Percentiles rank a stretch among this genome's conserved stretches.
Evolutionary conservation across 805 yeast genomes (phyloP).

Genomic region (Martiniozyma abietophila): DNA sequence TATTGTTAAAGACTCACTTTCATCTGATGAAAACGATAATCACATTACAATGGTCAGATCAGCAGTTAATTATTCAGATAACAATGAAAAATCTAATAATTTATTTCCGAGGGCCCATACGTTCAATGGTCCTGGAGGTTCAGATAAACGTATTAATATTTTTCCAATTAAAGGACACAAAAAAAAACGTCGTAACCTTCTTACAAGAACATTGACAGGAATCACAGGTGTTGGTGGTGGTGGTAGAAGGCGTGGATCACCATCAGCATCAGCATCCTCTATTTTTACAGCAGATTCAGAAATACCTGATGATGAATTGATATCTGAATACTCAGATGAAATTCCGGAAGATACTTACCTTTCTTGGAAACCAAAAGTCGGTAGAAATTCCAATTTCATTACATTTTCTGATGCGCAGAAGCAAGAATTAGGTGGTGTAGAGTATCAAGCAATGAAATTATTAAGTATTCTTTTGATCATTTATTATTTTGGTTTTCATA

Average conservation of each 20-base stretch:
- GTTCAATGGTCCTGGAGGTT: no score
- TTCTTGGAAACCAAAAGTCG: conserved; percentile 87
- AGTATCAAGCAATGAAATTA: conserved; percentile 79
- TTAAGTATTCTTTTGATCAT: conserved; percentile 52
- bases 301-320: conserved; percentile 25
- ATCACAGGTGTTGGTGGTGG: conserved; percentile 4
- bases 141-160: no score
- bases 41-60: no score
- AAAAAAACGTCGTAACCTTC: conserved; percentile 8
- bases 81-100: no score
- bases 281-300: conserved; percentile 5
- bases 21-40: no score
- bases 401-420: conserved; percentile 75
- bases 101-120: no score
- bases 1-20: no score
- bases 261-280: no score
- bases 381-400: conserved; percentile 87
- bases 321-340: conserved; percentile 18
- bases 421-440: conserved; percentile 95
- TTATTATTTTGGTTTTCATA: conserved; percentile 73
- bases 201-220: conserved; percentile 14
- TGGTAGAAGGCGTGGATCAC: no score
- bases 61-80: no score
- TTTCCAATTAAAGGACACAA: no score
- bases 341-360: conserved; percentile 51